phyloP scores from a whole-genome alignment of 768 basidiomycete genomes.

The Sarcomyxa edulis region DNA sequence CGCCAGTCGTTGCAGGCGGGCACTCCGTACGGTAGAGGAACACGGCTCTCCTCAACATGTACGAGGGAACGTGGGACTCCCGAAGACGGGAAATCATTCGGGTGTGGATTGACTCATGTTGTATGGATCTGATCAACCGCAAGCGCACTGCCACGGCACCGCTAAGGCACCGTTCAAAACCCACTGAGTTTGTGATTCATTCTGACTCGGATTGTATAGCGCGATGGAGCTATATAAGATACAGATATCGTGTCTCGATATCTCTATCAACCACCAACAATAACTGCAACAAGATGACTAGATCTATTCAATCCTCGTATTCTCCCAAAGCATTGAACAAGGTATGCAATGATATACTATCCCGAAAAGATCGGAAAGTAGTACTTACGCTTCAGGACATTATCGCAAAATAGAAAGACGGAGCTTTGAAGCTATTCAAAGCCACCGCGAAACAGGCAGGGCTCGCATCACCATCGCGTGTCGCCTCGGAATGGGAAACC shows the following conservation, averaged over 20 bases:
- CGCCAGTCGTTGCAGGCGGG: background rate
- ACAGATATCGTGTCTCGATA: too few species aligned
- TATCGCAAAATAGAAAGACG: background rate
- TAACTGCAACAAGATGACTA: slow-evolving; percentile 11
- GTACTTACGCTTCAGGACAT: background rate
- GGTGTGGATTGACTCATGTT: too few species aligned
- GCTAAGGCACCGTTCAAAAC: too few species aligned
- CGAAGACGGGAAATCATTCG: too few species aligned
- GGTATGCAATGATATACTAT: too few species aligned
- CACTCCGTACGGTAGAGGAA: background rate
- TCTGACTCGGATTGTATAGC: too few species aligned
- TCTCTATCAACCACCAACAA: too few species aligned
- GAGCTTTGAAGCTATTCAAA: background rate
- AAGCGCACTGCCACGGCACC: too few species aligned
- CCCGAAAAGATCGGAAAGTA: slow-evolving; percentile 11
- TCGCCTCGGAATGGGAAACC: background rate
- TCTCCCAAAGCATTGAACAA: slow-evolving; percentile 10
- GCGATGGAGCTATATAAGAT: too few species aligned
- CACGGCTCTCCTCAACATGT: background rate
- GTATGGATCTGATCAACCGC: too few species aligned
- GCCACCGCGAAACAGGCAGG: background rate
- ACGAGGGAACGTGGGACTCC: too few species aligned
- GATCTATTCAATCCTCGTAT: slow-evolving; percentile 7
- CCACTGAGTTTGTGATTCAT: too few species aligned
- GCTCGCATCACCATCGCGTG: background rate